A percentile compares a stretch with the other conserved stretches of the same genome.
Evolutionary conservation across 1,284 basidiomycete genomes (phyloP).

Genomic region (Irpex sp.): DNA sequence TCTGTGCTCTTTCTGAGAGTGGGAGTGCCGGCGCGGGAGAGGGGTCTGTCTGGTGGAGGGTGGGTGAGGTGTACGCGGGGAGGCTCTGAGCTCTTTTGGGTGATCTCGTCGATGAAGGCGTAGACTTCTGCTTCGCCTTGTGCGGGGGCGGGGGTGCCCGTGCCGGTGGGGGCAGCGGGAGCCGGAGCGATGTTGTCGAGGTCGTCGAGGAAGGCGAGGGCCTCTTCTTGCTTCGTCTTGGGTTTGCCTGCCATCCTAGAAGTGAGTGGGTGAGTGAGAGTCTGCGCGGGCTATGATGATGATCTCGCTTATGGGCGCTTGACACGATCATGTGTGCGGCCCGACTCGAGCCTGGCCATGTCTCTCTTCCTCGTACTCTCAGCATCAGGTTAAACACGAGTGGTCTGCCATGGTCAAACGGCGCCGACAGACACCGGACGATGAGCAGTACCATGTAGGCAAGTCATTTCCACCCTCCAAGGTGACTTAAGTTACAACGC

Average conservation of each 20-base stretch:
- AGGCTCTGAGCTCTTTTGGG: slow-evolving; percentile 81
- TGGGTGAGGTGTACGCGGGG: slow-evolving; percentile 53
- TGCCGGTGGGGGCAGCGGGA: slow-evolving; percentile 20
- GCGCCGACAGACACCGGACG: slow-evolving; percentile 13
- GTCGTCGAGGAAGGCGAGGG: slow-evolving; percentile 85
- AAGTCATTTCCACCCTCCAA: slow-evolving; percentile 13
- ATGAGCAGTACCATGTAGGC: slow-evolving; percentile 53
- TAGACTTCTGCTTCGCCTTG: slow-evolving; percentile 78
- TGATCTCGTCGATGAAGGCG: slow-evolving; percentile 93
- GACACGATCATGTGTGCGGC: not conserved
- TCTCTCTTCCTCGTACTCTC: not conserved
- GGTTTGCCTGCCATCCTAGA: slow-evolving; percentile 42
- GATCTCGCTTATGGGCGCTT: not conserved
- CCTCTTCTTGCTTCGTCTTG: slow-evolving; percentile 87
- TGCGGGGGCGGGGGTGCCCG: slow-evolving; percentile 31
- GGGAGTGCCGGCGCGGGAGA: slow-evolving; percentile 68
- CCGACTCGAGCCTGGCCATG: too few species aligned
- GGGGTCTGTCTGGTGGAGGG: slow-evolving; percentile 44
- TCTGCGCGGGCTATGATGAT: not conserved
- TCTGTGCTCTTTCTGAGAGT: slow-evolving; percentile 75
- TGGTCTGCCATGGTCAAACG: slow-evolving; percentile 4
- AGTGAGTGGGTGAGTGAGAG: not conserved
- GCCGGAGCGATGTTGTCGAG: slow-evolving; percentile 70
- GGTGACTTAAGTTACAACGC: not conserved
- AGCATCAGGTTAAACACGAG: not conserved